These are phyloP conservation scores for Gossypium anomalum DNA, from an alignment of 345 rosid species.

Conservation along the genomic window DNA sequence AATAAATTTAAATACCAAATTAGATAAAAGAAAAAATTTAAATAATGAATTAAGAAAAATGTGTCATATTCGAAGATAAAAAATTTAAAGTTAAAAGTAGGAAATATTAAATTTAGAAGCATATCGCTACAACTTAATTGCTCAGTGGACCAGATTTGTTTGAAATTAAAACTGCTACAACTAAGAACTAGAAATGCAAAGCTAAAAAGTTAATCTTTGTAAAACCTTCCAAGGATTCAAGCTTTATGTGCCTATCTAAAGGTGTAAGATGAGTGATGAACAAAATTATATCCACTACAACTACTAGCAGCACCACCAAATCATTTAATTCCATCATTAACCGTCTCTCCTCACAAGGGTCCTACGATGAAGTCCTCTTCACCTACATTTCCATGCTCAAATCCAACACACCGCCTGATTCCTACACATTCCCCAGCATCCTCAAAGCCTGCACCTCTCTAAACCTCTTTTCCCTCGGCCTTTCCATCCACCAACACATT, in stretches of 20 bases:
- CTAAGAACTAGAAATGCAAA: background rate
- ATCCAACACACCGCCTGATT: constrained; percentile 26
- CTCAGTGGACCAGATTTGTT: background rate
- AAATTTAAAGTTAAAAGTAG: too few species aligned
- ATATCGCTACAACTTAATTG: background rate
- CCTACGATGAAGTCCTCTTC: constrained; percentile 30
- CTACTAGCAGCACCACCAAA: constrained; percentile 25
- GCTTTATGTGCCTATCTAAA: background rate
- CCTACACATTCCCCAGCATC: constrained; percentile 45
- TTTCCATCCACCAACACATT: constrained; percentile 42
- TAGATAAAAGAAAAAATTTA: too few species aligned
- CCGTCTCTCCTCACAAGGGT: constrained; percentile 39
- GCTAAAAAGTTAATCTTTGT: background rate
- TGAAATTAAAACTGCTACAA: background rate
- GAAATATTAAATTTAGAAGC: background rate
- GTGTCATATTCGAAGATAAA: too few species aligned
- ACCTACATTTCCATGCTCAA: constrained; percentile 38
- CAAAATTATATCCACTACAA: constrained; percentile 22
- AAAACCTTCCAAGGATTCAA: background rate
- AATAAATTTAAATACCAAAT: too few species aligned
- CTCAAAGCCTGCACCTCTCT: constrained; percentile 54
- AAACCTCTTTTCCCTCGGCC: constrained; percentile 35
- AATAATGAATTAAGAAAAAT: too few species aligned
- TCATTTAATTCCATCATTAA: constrained; percentile 32
- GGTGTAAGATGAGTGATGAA: constrained; percentile 26